phyloP scores from a whole-genome alignment of 2,329 filamentous ascomycete genomes.

The Septoria petroselini region DNA sequence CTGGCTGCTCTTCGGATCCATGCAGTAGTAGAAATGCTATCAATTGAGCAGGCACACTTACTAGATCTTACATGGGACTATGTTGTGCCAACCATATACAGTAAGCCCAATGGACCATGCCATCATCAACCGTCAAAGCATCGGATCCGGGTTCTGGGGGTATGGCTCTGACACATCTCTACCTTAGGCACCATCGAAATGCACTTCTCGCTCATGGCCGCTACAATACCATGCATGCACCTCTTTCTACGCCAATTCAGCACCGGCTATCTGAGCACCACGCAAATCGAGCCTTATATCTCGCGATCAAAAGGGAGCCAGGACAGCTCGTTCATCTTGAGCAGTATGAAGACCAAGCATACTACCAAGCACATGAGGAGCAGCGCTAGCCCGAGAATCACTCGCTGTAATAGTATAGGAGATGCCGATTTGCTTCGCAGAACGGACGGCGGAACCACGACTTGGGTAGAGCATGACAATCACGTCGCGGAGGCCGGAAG shows the following conservation, averaged over 20 bases:
- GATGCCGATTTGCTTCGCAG: constrained; percentile 14
- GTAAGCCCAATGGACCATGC: no score
- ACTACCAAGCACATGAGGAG: constrained; percentile 5
- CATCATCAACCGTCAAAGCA: no score
- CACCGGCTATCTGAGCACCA: constrained; percentile 19
- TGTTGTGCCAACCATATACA: constrained; percentile 9
- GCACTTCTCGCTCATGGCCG: constrained; percentile 22
- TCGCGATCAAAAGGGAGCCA: background rate
- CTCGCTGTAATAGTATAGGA: constrained; percentile 9
- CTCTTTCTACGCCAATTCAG: constrained; percentile 20
- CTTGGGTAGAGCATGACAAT: constrained; percentile 11
- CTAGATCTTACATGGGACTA: constrained; percentile 20
- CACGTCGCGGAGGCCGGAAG: constrained; percentile 11
- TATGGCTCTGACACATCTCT: no score
- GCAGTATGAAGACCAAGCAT: constrained; percentile 13
- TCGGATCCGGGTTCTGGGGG: no score
- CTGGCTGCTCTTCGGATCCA: constrained; percentile 13
- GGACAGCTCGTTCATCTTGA: constrained; percentile 10
- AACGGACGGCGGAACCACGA: constrained; percentile 11
- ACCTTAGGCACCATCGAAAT: constrained; percentile 18
- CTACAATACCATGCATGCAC: constrained; percentile 25
- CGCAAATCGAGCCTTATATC: constrained; percentile 14
- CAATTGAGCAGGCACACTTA: background rate
- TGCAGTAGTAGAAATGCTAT: constrained; percentile 16
- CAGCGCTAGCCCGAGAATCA: background rate